A percentile compares a stretch with the other conserved stretches of the same genome.
These are phyloP conservation scores for Allium sativum DNA, from an alignment of 106 monocot genomes.

Conservation along the genomic window DNA sequence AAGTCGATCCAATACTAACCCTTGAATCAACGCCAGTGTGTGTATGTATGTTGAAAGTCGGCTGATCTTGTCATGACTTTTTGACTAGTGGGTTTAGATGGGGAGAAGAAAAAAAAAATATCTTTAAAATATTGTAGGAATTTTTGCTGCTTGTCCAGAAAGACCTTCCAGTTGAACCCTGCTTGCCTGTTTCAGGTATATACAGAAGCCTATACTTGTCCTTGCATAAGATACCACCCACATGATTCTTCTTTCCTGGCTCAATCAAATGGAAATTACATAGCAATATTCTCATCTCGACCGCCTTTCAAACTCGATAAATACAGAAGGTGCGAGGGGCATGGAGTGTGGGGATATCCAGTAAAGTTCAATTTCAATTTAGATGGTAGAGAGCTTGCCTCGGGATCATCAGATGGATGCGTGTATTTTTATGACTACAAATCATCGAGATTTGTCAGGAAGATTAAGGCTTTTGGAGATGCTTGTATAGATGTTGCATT, in stretches of 20 bases:
- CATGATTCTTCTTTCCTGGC: slow-evolving; percentile 54
- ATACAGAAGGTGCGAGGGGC: slow-evolving; percentile 65
- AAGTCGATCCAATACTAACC: neutral
- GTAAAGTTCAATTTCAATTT: slow-evolving; percentile 75
- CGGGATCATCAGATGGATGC: slow-evolving; percentile 80
- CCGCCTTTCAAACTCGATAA: slow-evolving; percentile 77
- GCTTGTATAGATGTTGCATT: slow-evolving; percentile 75
- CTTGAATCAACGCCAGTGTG: neutral
- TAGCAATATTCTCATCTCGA: slow-evolving; percentile 64
- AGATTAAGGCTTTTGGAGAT: slow-evolving; percentile 56
- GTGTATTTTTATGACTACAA: slow-evolving; percentile 65
- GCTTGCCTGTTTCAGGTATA: slow-evolving; percentile 48
- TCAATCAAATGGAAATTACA: slow-evolving; percentile 92
- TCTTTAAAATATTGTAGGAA: neutral
- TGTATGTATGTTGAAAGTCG: neutral
- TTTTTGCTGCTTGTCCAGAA: neutral
- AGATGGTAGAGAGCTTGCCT: slow-evolving; percentile 58
- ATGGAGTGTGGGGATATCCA: slow-evolving; percentile 74
- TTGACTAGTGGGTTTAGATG: neutral
- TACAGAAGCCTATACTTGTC: slow-evolving; percentile 71
- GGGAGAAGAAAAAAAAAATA: neutral
- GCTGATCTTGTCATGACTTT: neutral
- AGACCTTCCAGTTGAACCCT: neutral
- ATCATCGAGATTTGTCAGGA: slow-evolving; percentile 39
- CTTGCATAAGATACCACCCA: slow-evolving; percentile 83